phyloP scores from a whole-genome alignment of 2,329 filamentous ascomycete genomes.

The Calonectria pteridis region DNA sequence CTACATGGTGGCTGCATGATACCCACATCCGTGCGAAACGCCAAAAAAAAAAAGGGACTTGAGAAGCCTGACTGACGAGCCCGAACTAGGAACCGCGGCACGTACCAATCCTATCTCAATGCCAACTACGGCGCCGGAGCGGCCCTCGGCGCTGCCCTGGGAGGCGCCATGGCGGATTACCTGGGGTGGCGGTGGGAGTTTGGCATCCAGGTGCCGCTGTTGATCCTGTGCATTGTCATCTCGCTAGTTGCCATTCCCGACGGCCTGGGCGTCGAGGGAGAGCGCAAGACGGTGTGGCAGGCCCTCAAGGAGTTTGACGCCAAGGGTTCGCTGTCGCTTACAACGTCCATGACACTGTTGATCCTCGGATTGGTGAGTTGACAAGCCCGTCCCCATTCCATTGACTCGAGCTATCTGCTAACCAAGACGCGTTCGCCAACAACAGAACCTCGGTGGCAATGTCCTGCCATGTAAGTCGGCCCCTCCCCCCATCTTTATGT shows the following conservation, averaged over 20 bases:
- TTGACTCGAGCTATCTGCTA: not conserved
- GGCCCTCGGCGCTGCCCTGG: slow-evolving; percentile 75
- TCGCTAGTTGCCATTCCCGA: slow-evolving; percentile 62
- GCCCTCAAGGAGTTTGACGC: slow-evolving; percentile 70
- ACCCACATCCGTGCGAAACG: not conserved
- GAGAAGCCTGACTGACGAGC: slow-evolving; percentile 2
- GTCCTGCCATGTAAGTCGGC: slow-evolving; percentile 67
- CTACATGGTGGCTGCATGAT: not conserved
- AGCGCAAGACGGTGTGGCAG: slow-evolving; percentile 58
- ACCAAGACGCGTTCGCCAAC: not conserved
- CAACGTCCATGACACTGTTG: slow-evolving; percentile 65
- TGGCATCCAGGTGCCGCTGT: slow-evolving; percentile 68
- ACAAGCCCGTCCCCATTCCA: not conserved
- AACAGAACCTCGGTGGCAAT: slow-evolving; percentile 72
- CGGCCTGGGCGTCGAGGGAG: slow-evolving; percentile 63
- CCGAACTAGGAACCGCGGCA: slow-evolving; percentile 61
- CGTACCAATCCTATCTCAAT: slow-evolving; percentile 80
- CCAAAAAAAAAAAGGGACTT: no score
- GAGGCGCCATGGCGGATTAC: slow-evolving; percentile 76
- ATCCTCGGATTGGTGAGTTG: slow-evolving; percentile 68
- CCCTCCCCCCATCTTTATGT: not conserved
- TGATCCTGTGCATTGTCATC: slow-evolving; percentile 61
- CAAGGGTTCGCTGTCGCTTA: slow-evolving; percentile 66
- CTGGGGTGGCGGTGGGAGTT: slow-evolving; percentile 83
- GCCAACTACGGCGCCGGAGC: slow-evolving; percentile 71